Percentiles rank a stretch among this genome's conserved stretches.
These are phyloP conservation scores for Phytophthora crassamura DNA, from an alignment of 352 stramenopile species.

Conservation along the genomic window DNA sequence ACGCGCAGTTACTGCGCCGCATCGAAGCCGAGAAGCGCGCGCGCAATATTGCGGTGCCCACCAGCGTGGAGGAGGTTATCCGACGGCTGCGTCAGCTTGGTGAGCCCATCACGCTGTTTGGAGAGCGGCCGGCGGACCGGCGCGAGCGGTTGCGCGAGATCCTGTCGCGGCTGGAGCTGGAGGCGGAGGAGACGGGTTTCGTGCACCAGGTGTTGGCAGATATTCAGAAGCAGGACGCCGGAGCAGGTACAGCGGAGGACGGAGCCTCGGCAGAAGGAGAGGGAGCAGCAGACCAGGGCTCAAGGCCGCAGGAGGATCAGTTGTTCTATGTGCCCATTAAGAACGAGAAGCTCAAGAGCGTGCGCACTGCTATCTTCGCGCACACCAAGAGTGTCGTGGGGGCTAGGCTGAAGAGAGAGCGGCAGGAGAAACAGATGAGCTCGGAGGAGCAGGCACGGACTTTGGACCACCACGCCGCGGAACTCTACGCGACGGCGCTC, in stretches of 20 bases:
- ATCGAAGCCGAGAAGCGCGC: constrained; percentile 94
- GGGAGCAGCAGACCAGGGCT: background rate
- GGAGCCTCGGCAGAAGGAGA: constrained; percentile 10
- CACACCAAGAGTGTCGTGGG: constrained; percentile 77
- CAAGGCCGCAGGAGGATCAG: constrained; percentile 62
- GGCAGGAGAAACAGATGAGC: constrained; percentile 38
- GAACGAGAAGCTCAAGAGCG: constrained; percentile 84
- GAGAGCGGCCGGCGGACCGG: constrained; percentile 94
- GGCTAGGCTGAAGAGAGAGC: constrained; percentile 66
- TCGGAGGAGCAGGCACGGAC: constrained; percentile 53
- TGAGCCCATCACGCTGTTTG: constrained; percentile 96
- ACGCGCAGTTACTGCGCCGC: constrained; percentile 83
- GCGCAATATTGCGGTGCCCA: constrained; percentile 93
- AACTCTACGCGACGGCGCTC: constrained; percentile 79
- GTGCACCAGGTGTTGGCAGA: constrained; percentile 66
- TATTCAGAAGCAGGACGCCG: constrained; percentile 49
- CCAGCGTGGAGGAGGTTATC: constrained; percentile 92
- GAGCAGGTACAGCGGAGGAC: constrained; percentile 11
- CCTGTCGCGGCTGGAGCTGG: constrained; percentile 82
- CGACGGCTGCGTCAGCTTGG: constrained; percentile 89
- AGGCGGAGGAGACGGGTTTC: constrained; percentile 70
- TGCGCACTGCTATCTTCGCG: constrained; percentile 78
- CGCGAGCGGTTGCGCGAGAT: constrained; percentile 93
- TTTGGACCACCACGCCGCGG: constrained; percentile 66
- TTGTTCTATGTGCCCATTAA: constrained; percentile 88